Evolutionary conservation across 768 basidiomycete genomes (phyloP), one percentile per base, ranked within the genome.

Genomic region (Mycena filopes): DNA sequence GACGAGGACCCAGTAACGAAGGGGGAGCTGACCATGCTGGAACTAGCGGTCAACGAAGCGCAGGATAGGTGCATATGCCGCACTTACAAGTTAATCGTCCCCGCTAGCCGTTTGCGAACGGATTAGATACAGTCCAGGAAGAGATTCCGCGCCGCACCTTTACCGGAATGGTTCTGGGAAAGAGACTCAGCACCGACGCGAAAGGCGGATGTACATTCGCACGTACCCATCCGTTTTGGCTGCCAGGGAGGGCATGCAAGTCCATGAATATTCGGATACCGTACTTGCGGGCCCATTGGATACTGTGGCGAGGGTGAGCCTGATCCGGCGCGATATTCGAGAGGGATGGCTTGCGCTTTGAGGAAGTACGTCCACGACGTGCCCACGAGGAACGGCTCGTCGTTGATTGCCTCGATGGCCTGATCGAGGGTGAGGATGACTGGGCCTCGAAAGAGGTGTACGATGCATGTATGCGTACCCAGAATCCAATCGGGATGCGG

Each of bases 241-340:
- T 88, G 55, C 91, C 91, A 31, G 89, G 89, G 28, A 92, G 81
- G 29, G 88, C 78, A 66, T 91, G 89, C 18, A 94, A 76, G 79
- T 97, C 96, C 36, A 96, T 84, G 75, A 92, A 91, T 67, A 97
- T 93, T 47, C 95, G 88, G 51, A 97, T 75, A 6, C 96, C 95
- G 74, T 97, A 97, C 77, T 96, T 97, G 70, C 95, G 84, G n/a
- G 89, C 92, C 95, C 95, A 98, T 61, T 86, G 79, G 65, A 97
- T 85, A 11, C 61, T 63, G 46, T n/a, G n/a, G 16, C 25, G 20
- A 5, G 36, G 11, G 50, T 28, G 45, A 47, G 51, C 73, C 76
- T 76, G 89, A 84, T 77, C 89, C 87, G 55, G 47, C n/a, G 47
- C 48, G 65, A 43, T 48, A 28, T 15, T 43, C 64, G 61, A 31